Evolutionary conservation across 2,329 filamentous ascomycete species (phyloP), one percentile per base, ranked within the genome.

Genomic region (Pestalotiopsis sp.): DNA sequence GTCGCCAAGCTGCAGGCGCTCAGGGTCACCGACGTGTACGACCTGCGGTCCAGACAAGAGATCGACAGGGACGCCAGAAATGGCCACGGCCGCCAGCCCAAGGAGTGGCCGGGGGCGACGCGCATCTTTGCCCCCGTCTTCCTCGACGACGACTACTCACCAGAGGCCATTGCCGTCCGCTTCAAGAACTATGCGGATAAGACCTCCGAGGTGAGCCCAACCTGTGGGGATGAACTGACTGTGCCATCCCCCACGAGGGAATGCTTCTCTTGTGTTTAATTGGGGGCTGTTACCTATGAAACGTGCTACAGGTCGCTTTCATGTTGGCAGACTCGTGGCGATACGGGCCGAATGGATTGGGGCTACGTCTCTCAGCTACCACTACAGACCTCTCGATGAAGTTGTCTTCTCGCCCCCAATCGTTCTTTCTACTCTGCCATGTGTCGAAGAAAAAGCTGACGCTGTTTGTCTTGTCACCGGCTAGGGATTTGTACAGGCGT

Each of bases 401-500:
- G 20, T 17, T 45, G 11, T 9, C 14, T 9, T 52, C 20, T 52
- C 17, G 45, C 45, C 45, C 45, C 45, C 45, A 36, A 9, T 36
- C 7, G n/a, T 9, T 52, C 11, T 20, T 52, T 52, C 45, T 52
- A 64, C 27, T 45, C 20, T 45, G 36, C 31, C 57, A 23, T 58
- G 57, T 61, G 45, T 9, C 31, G 31, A 36, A 36, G 31, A 36
- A 62, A 64, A 66, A 67, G 66, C 62, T 60, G 52, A 65, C 52
- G 20, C 14, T n/a, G 6, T 52, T 52, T 52, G 5, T 52, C 11
- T 52, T 52, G 5, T 52, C 11, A 58, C 65, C 69, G 69, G 63
- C 65, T 71, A 85, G 77, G 90, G 91, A 11, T 92, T 93, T 73
- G 84, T 89, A 3, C 79, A 83, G 67, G 91, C 90, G 1, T 93